Conservation (phyloP, 768 basidiomycete genomes). For the Boletus vermiculosoides region DNA sequence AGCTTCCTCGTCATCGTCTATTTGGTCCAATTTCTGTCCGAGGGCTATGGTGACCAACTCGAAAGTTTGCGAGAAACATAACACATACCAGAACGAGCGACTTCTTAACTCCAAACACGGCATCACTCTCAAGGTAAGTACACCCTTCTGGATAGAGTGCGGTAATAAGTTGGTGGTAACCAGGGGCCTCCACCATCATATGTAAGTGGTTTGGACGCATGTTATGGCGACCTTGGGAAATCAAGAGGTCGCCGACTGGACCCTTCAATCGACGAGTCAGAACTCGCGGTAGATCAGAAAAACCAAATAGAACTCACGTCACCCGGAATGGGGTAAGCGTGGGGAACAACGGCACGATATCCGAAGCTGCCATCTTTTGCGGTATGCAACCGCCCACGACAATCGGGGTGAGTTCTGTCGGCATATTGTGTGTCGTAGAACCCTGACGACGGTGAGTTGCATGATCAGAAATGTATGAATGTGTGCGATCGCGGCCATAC, state of each 20-base stretch:
- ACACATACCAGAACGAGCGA: slow-evolving; percentile 69
- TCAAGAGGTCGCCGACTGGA: slow-evolving; percentile 64
- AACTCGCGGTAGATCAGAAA: slow-evolving; percentile 1
- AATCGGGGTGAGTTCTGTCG: slow-evolving; percentile 59
- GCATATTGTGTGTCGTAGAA: slow-evolving; percentile 53
- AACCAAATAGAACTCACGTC: slow-evolving; percentile 43
- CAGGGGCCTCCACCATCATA: slow-evolving; percentile 66
- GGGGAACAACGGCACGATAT: slow-evolving; percentile 70
- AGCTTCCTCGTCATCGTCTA: slow-evolving; percentile 54
- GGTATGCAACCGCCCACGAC: slow-evolving; percentile 62
- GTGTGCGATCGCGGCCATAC: too few species aligned
- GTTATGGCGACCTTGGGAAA: slow-evolving; percentile 60
- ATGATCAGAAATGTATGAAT: slow-evolving; percentile 5
- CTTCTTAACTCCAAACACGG: slow-evolving; percentile 80
- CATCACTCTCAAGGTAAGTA: slow-evolving; percentile 62
- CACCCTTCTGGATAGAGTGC: slow-evolving; percentile 76
- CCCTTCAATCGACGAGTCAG: slow-evolving; percentile 42
- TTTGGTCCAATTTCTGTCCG: slow-evolving; percentile 47
- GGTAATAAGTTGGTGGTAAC: slow-evolving; percentile 70
- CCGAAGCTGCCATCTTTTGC: slow-evolving; percentile 62
- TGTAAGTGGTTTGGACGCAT: slow-evolving; percentile 83
- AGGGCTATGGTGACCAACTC: background rate
- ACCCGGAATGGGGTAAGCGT: slow-evolving; percentile 71
- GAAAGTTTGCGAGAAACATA: background rate
- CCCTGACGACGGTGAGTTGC: slow-evolving; percentile 6